Evolutionary conservation across 1,139 yeast species (phyloP), one percentile per base, ranked within the genome.

Genomic region (Sugiyamaella grinbergsii): DNA sequence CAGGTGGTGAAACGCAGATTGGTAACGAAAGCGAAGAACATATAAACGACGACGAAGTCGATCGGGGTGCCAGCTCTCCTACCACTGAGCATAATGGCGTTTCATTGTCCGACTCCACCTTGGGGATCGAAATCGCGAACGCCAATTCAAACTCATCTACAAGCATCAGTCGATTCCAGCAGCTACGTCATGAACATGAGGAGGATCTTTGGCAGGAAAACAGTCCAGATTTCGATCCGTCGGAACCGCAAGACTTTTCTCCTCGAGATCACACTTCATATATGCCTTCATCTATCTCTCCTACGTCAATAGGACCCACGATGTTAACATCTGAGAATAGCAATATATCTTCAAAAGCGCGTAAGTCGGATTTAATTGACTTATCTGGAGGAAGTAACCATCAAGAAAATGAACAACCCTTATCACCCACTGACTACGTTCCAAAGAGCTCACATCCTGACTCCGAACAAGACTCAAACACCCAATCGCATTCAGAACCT

Each of bases 241-340:
- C 82, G 10, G 87, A 81, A 59, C 87, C 87, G 0, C 87, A 82
- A 56, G 80, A 71, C 58, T 82, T 82, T 61, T 75, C 82, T 2
- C 72, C 74, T 1, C 62, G 66, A 19, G 51, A 42, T n/a, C 49
- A 42, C 29, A 33, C 31, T 2, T 45, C 49, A 11, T 45, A 45
- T 36, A 45, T 45, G 49, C 49, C 49, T 5, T 15, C 49, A 10
- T 37, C 49, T 10, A 41, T 41, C 8, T 41, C 45, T 10, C 45
- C 45, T 13, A 31, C 45, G 5, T n/a, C 15, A 18, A n/a, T 32
- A 11, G 45, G 45, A 10, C 45, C 45, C 8, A 41, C 45, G 7
- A 31, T 24, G 16, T 19, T 41, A 22, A 7, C 36, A 23, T 13
- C 36, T n/a, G 24, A 31, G 7, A 15, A 20, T 13, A 16, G 20